A percentile compares a stretch with the other conserved stretches of the same genome.
These are phyloP conservation scores for Penicillium ochrochloron DNA, from an alignment of 495 filamentous ascomycete species.

Conservation along the genomic window DNA sequence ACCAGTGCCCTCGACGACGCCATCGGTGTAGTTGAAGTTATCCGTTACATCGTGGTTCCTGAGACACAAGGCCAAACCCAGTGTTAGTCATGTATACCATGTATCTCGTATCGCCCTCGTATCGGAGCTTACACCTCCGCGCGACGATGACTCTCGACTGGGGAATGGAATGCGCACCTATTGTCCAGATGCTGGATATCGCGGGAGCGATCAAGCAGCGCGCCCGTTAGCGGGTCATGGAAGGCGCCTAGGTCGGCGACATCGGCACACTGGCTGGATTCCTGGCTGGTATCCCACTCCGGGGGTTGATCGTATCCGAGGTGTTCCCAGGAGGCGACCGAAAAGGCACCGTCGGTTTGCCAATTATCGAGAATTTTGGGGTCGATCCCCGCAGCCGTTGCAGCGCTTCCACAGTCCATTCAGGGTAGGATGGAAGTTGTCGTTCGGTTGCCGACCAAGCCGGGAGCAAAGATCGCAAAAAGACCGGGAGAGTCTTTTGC, in stretches of 20 bases:
- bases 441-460: constrained; percentile 20
- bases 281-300: constrained; percentile 52
- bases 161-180: constrained; percentile 28
- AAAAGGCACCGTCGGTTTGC: constrained; percentile 46
- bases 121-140: background rate
- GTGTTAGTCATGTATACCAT: constrained; percentile 20
- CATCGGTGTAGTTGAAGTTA: constrained; percentile 39
- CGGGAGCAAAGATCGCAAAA: constrained; percentile 30
- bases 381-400: constrained; percentile 53
- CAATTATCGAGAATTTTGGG: constrained; percentile 54
- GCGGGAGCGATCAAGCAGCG: constrained; percentile 32
- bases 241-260: constrained; percentile 42
- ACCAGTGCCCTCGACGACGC: constrained; percentile 39
- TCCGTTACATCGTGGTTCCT: constrained; percentile 41
- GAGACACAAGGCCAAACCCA: constrained; percentile 21
- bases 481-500: constrained; percentile 24
- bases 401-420: constrained; percentile 53
- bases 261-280: constrained; percentile 49
- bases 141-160: background rate
- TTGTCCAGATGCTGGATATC: constrained; percentile 33
- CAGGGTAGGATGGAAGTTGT: constrained; percentile 34
- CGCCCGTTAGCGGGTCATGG: constrained; percentile 37
- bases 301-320: constrained; percentile 45
- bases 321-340: constrained; percentile 49
- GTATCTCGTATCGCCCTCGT: background rate